Conservation (phyloP, 2,329 filamentous ascomycete genomes). For the Penicillium crustosum region DNA sequence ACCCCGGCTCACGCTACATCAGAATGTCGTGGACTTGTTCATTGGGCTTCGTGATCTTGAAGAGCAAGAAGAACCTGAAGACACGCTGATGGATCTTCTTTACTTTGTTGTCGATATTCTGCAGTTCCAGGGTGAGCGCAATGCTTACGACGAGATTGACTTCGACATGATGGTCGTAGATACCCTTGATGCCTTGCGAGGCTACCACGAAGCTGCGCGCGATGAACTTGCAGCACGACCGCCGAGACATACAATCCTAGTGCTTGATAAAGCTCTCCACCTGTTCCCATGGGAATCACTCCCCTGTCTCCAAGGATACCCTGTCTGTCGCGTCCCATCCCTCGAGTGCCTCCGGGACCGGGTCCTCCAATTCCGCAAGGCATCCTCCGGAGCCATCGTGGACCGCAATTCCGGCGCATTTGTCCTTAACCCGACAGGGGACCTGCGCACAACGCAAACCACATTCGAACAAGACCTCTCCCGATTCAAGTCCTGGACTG, state of each 20-base stretch:
- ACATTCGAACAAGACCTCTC: conserved; percentile 70
- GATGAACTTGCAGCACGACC: conserved; percentile 35
- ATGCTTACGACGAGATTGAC: conserved; percentile 97
- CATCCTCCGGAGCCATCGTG: conserved; percentile 19
- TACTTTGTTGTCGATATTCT: conserved; percentile 97
- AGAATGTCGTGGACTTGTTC: conserved; percentile 79
- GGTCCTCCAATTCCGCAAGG: conserved; percentile 55
- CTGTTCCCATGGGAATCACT: conserved; percentile 95
- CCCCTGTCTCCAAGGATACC: conserved; percentile 74
- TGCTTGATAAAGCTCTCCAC: conserved; percentile 89
- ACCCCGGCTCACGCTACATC: conserved; percentile 56
- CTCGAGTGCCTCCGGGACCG: conserved; percentile 77
- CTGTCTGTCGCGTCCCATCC: conserved; percentile 85
- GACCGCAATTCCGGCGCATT: conserved; percentile 54
- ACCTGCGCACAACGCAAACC: conserved; percentile 75
- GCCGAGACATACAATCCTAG: conserved; percentile 72
- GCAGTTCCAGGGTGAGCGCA: conserved; percentile 93
- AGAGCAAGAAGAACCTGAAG: conserved; percentile 74
- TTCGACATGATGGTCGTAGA: conserved; percentile 90
- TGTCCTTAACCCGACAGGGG: conserved; percentile 84
- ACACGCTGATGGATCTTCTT: conserved; percentile 84
- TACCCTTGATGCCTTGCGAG: conserved; percentile 76
- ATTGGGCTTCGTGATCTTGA: conserved; percentile 76
- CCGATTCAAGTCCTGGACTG: conserved; percentile 59
- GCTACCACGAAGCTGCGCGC: conserved; percentile 63